phyloP scores from a whole-genome alignment of 169 alveolate genomes.

The Plasmodium cynomolgi region DNA sequence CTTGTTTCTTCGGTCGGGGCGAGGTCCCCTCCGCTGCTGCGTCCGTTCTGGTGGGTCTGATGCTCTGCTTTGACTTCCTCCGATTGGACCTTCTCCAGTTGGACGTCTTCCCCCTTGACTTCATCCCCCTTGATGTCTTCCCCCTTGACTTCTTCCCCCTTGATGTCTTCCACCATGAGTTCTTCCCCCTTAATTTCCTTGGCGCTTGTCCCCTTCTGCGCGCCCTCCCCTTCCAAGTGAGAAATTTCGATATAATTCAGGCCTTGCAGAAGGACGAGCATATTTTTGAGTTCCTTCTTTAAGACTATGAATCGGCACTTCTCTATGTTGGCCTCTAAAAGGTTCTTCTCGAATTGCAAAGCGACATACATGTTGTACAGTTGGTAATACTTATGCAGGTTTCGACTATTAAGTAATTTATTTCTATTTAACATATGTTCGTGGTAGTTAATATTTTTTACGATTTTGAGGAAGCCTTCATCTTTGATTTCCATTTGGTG shows the following conservation, averaged over 20 bases:
- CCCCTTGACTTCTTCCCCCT: not conserved
- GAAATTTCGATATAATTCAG: constrained; percentile 64
- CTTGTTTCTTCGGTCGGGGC: constrained; percentile 22
- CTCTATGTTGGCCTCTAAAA: constrained; percentile 37
- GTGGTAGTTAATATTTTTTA: constrained; percentile 44
- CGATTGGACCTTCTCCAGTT: no score
- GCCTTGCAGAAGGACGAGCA: constrained; percentile 46
- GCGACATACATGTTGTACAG: constrained; percentile 62
- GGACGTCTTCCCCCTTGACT: not conserved
- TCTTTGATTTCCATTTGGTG: constrained; percentile 56
- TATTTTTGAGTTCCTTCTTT: constrained; percentile 66
- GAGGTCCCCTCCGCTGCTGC: not conserved
- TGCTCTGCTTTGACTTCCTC: no score
- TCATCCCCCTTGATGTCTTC: not conserved
- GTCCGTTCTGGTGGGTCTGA: not conserved
- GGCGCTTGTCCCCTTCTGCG: not conserved
- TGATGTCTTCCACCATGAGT: no score
- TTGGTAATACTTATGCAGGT: constrained; percentile 45
- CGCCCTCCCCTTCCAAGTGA: not conserved
- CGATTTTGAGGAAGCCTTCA: constrained; percentile 13
- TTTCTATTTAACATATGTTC: constrained; percentile 50
- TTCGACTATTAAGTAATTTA: constrained; percentile 44
- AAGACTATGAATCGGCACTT: constrained; percentile 63
- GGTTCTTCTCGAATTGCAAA: constrained; percentile 51
- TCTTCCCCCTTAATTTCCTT: no score